phyloP scores from a whole-genome alignment of 495 filamentous ascomycete genomes.

The Podospora anserina region DNA sequence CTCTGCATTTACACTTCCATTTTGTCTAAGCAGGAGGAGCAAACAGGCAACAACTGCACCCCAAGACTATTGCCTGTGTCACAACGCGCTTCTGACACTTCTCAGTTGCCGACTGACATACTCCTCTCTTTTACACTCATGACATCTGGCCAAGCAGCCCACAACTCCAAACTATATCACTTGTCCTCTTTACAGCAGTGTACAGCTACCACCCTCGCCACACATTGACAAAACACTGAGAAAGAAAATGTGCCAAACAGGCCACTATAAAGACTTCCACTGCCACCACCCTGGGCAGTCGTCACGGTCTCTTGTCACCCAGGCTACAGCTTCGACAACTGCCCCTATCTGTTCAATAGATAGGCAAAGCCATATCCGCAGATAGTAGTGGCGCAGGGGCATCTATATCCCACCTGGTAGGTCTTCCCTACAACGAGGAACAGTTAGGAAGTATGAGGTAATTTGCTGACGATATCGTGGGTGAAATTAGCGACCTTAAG shows the following conservation, averaged over 20 bases:
- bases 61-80: background rate
- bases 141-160: background rate
- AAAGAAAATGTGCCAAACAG: slow-evolving; percentile 30
- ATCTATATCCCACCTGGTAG: slow-evolving; percentile 30
- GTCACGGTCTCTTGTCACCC: slow-evolving; percentile 36
- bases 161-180: background rate
- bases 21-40: background rate
- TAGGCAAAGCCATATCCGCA: slow-evolving; percentile 24
- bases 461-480: too few relatives aligned
- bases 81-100: background rate
- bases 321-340: slow-evolving; percentile 38
- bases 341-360: slow-evolving; percentile 29
- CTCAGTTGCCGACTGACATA: background rate
- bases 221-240: background rate
- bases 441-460: too few relatives aligned
- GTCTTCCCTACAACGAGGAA: too few relatives aligned
- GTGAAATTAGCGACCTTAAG: slow-evolving; percentile 16
- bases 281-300: slow-evolving; percentile 42
- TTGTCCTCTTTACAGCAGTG: background rate
- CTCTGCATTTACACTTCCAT: background rate
- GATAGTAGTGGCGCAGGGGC: slow-evolving; percentile 15
- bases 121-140: background rate
- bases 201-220: background rate
- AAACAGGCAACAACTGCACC: background rate
- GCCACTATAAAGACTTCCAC: slow-evolving; percentile 34